phyloP scores from a whole-genome alignment of 2,329 filamentous ascomycete species.

The Hawksworthiomyces lignivorus region DNA sequence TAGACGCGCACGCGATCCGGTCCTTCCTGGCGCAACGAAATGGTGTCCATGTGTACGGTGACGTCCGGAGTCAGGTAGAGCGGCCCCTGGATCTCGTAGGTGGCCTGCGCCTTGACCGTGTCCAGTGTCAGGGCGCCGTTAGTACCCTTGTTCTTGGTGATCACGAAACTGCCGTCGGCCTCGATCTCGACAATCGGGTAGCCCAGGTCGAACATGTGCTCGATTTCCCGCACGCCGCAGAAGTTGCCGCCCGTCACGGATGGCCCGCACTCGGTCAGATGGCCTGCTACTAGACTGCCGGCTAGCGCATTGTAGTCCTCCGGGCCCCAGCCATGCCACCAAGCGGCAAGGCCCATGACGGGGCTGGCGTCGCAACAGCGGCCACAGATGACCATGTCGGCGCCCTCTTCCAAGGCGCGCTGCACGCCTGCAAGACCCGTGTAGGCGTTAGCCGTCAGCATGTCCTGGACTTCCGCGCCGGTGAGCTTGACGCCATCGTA shows the following conservation, averaged over 20 bases:
- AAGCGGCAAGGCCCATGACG: conserved; percentile 46
- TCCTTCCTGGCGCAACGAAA: background rate
- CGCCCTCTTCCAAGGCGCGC: conserved; percentile 29
- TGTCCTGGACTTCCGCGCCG: background rate
- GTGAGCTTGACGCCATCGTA: background rate
- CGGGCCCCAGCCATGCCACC: conserved; percentile 45
- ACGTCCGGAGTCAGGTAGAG: conserved; percentile 42
- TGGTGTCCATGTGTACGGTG: conserved; percentile 22
- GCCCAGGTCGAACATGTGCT: conserved; percentile 21
- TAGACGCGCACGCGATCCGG: conserved; percentile 26
- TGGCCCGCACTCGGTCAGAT: conserved; percentile 45
- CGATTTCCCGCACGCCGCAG: conserved; percentile 36
- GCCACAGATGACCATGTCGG: conserved; percentile 41
- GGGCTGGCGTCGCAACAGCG: conserved; percentile 34
- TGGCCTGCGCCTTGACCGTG: conserved; percentile 6
- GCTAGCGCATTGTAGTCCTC: conserved; percentile 41
- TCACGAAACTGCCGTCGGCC: conserved; percentile 23
- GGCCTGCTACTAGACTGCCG: conserved; percentile 40
- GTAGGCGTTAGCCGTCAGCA: conserved; percentile 39
- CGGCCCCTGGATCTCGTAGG: conserved; percentile 17
- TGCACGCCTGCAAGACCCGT: conserved; percentile 41
- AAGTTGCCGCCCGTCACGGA: conserved; percentile 51
- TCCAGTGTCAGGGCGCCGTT: conserved; percentile 28
- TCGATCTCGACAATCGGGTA: conserved; percentile 32
- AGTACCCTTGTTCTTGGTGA: conserved; percentile 25